Conservation (phyloP, 2,329 filamentous ascomycete genomes). For the Penicillium psychrosexuale region DNA sequence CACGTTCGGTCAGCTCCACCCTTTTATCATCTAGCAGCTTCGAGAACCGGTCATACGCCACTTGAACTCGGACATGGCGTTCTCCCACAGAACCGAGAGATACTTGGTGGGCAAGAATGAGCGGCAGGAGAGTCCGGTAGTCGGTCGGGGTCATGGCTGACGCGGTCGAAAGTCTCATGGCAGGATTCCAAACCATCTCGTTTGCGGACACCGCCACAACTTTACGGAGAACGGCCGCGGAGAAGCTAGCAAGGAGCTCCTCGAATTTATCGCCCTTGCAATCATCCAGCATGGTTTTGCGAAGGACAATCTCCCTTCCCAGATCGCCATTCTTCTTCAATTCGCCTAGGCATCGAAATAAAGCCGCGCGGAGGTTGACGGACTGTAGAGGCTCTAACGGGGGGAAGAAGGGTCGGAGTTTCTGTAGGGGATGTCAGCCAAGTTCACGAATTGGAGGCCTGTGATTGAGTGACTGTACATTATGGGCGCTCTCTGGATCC, state of each 20-base stretch:
- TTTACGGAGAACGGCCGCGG: slow-evolving; percentile 75
- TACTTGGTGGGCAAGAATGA: slow-evolving; percentile 70
- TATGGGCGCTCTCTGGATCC: slow-evolving; percentile 71
- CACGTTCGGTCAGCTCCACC: slow-evolving; percentile 46
- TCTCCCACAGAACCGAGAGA: slow-evolving; percentile 60
- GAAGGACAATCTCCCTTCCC: slow-evolving; percentile 72
- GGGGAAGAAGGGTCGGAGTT: slow-evolving; percentile 86
- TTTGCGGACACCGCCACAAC: slow-evolving; percentile 48
- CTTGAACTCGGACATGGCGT: slow-evolving; percentile 58
- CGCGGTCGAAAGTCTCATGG: slow-evolving; percentile 57
- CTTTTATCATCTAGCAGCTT: slow-evolving; percentile 64
- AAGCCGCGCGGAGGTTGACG: slow-evolving; percentile 78
- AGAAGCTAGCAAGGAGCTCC: slow-evolving; percentile 80
- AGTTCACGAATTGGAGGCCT: background rate
- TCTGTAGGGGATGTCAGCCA: slow-evolving; percentile 53
- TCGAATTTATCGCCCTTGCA: slow-evolving; percentile 89
- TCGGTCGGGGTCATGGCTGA: slow-evolving; percentile 31
- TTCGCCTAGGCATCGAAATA: slow-evolving; percentile 76
- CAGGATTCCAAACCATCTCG: slow-evolving; percentile 48
- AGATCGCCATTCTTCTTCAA: slow-evolving; percentile 84
- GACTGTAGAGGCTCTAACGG: slow-evolving; percentile 87
- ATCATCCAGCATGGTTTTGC: slow-evolving; percentile 96
- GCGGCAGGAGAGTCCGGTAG: slow-evolving; percentile 52
- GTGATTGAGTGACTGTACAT: slow-evolving; percentile 49
- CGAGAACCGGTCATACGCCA: slow-evolving; percentile 62